Percentiles rank a stretch among this genome's conserved stretches.
Conservation (phyloP, 257 asterid genomes). For the Gardenia jasminoides region DNA sequence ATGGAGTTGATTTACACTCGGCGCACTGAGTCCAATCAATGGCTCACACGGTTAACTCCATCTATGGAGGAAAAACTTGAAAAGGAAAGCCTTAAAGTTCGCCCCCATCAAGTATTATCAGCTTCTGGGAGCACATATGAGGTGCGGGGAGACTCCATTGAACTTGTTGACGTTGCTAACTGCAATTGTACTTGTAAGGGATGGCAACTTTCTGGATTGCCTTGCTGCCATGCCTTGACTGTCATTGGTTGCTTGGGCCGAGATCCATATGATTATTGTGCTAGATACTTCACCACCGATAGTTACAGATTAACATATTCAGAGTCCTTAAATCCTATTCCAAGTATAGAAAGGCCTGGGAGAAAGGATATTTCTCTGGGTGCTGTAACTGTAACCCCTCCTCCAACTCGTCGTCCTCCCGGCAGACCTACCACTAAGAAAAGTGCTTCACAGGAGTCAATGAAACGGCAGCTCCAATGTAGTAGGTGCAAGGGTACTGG, state of each 20-base stretch:
- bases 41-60: slow-evolving; percentile 80
- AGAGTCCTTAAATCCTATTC: slow-evolving; percentile 61
- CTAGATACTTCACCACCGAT: slow-evolving; percentile 62
- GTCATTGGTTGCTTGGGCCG: slow-evolving; percentile 53
- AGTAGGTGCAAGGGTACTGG: slow-evolving; percentile 94
- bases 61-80: slow-evolving; percentile 72
- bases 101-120: slow-evolving; percentile 42
- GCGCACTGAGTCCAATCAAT: slow-evolving; percentile 53
- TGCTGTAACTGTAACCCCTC: slow-evolving; percentile 70
- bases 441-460: slow-evolving; percentile 55
- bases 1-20: slow-evolving; percentile 62
- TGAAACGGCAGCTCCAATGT: slow-evolving; percentile 82
- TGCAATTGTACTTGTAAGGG: slow-evolving; percentile 69
- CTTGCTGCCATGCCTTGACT: slow-evolving; percentile 83
- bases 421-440: slow-evolving; percentile 84
- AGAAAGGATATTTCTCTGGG: slow-evolving; percentile 42
- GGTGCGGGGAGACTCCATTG: slow-evolving; percentile 73
- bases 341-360: slow-evolving; percentile 41
- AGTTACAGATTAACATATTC: slow-evolving; percentile 73
- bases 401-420: slow-evolving; percentile 93
- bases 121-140: slow-evolving; percentile 53
- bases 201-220: slow-evolving; percentile 82
- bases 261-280: slow-evolving; percentile 66
- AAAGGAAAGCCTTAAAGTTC: slow-evolving; percentile 59
- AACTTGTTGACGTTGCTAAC: slow-evolving; percentile 61